Conservation (phyloP, 257 asterid genomes). For the Jacaranda copaia region DNA sequence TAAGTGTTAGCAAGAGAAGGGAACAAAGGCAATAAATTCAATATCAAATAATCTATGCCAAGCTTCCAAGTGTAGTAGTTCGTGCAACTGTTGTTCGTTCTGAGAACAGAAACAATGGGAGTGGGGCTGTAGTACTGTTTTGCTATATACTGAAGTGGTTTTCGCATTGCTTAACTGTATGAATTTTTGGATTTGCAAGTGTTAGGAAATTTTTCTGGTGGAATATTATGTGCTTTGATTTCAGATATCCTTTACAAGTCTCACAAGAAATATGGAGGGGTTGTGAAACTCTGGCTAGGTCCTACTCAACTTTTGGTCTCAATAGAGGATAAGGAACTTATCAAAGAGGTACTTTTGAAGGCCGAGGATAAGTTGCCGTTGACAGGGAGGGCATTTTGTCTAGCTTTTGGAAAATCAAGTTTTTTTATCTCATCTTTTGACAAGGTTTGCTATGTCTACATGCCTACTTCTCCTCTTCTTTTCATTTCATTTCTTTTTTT, state of each 20-base stretch:
- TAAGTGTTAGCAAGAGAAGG: not conserved
- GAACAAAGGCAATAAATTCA: not conserved
- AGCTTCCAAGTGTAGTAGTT: not conserved
- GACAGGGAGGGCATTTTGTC: constrained; percentile 51
- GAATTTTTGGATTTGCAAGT: not conserved
- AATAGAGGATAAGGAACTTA: constrained; percentile 45
- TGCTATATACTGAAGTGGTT: not conserved
- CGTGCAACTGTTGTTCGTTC: not conserved
- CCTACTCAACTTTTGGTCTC: constrained; percentile 56
- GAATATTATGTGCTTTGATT: constrained; percentile 4
- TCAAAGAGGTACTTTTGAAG: constrained; percentile 49
- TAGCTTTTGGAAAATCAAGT: constrained; percentile 45
- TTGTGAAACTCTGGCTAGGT: constrained; percentile 53
- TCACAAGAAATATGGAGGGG: constrained; percentile 50
- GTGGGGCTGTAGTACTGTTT: constrained; percentile 16
- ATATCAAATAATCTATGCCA: not conserved
- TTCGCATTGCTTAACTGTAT: constrained; percentile 14
- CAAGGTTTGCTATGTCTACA: constrained; percentile 39
- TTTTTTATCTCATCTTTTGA: constrained; percentile 44
- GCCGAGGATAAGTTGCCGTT: constrained; percentile 56
- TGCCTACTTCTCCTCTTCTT: not conserved
- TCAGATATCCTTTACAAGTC: constrained; percentile 43
- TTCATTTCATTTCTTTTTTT: not conserved
- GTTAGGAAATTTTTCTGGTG: not conserved
- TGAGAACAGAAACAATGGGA: not conserved